Evolutionary conservation across 2,329 filamentous ascomycete genomes (phyloP).

Genomic region (Fusarium sp.): DNA sequence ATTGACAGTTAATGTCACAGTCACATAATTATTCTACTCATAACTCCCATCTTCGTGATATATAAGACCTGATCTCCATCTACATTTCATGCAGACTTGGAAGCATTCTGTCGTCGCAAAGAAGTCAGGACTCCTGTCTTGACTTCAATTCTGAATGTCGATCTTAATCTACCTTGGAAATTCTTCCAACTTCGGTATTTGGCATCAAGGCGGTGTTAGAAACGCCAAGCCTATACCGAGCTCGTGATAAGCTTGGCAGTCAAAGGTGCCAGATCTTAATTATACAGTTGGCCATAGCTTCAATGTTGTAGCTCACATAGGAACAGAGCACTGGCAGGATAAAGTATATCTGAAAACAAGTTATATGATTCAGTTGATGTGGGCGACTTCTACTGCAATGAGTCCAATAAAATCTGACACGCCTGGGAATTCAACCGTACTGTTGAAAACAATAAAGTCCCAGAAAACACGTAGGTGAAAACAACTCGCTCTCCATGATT

Average conservation of each 20-base stretch:
- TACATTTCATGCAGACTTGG: not conserved
- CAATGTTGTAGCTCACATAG: not conserved
- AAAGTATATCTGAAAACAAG: not conserved
- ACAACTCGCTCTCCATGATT: constrained; percentile 4
- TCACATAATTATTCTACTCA: not conserved
- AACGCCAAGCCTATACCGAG: constrained; percentile 10
- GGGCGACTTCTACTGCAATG: not conserved
- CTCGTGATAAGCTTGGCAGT: constrained; percentile 14
- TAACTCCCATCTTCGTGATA: not conserved
- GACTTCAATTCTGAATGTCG: constrained; percentile 8
- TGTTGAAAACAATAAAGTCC: not conserved
- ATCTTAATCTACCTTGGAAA: constrained; percentile 15
- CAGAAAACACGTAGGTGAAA: not conserved
- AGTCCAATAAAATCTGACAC: not conserved
- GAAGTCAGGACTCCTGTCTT: not conserved
- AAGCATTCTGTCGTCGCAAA: not conserved
- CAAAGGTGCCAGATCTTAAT: not conserved
- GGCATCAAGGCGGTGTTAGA: not conserved
- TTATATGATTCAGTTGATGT: not conserved
- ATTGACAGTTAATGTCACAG: constrained; percentile 39
- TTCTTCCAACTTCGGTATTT: not conserved
- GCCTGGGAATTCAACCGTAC: not conserved
- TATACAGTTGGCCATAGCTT: not conserved
- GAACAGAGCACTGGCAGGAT: not conserved
- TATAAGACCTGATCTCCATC: not conserved